Base-by-base conservation (phyloP, 441 rosid genomes). In the Euphorbia schlechtendalii region DNA sequence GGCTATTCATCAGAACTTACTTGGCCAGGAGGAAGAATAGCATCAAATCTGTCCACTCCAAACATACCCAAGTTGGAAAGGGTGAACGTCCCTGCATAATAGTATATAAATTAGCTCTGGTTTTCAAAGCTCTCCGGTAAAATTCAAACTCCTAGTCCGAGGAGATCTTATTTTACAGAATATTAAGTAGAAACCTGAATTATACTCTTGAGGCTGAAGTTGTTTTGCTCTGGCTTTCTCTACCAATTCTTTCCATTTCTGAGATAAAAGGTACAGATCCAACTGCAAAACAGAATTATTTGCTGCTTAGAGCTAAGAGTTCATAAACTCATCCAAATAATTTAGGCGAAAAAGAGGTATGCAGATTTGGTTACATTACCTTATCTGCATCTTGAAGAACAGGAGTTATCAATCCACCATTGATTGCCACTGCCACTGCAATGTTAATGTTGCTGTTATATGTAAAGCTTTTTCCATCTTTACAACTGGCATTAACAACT, bases 1-100 rank as follows among this genome's bases (percentile, higher is more conserved):
- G 34, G 22, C 56, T 21, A 61, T 32, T 40, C 6, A n/a, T 10
- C 28, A 41, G 53, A 65, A 56, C 76, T 68, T 71, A 90, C 96
- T 90, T 86, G 96, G 75, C 96, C 92, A 38, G 99, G 96, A 30
- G 99, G 97, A 67, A 89, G 97, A 75, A 94, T 94, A 69, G 99
- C 99, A 83, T 93, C 97, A 74, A 93, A 93, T 69, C 91, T 84
- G 76, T 90, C 97, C 52, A 88, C 97, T 62, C 97, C 96, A 76
- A 87, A 93, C 97, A 90, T 90, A 53, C 98, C 99, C 43, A 94
- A 81, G 74, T 91, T 91, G 68, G 96, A 94, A 56, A 94, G 78
- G 41, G 96, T 91, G 77, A 94, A 94, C 56, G 99, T 91, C 60
- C 99, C 99, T 94, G 86, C 77, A 70, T 12, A 51, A 36, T 27